A percentile compares a stretch with the other conserved stretches of the same genome.
Evolutionary conservation across 2,329 filamentous ascomycete species (phyloP).

Genomic region (Xylaria sp.): DNA sequence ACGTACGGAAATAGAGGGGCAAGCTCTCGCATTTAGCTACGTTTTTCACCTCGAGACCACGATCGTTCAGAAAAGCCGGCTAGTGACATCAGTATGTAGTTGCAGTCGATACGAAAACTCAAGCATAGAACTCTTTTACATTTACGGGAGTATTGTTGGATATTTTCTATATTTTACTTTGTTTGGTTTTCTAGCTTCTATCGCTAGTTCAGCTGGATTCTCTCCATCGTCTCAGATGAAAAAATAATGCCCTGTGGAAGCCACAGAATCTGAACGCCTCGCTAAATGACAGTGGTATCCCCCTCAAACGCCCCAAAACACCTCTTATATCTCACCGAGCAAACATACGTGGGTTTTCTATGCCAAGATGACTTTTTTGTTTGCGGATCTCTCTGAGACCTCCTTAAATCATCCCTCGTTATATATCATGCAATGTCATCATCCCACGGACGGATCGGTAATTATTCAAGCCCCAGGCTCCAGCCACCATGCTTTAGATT

Average conservation of each 20-base stretch:
- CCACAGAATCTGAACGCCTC: conserved; percentile 44
- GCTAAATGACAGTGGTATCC: conserved; percentile 49
- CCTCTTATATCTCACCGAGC: conserved; percentile 25
- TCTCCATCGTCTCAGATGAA: conserved; percentile 13
- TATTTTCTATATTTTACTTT: conserved; percentile 27
- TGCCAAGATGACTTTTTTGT: conserved; percentile 27
- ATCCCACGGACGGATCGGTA: conserved; percentile 3
- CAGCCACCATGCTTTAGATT: conserved; percentile 35
- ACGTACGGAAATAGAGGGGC: background rate
- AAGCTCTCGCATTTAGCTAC: background rate
- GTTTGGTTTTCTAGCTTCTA: conserved; percentile 15
- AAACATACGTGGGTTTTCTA: conserved; percentile 20
- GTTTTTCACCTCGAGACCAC: background rate
- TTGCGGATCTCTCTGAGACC: conserved; percentile 33
- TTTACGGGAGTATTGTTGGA: background rate
- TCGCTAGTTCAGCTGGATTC: conserved; percentile 24
- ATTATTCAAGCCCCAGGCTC: background rate
- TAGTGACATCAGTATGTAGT: background rate
- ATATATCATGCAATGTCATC: conserved; percentile 33
- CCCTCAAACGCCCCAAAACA: conserved; percentile 37
- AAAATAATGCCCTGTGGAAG: conserved; percentile 31
- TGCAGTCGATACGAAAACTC: background rate
- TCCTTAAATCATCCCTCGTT: conserved; percentile 29
- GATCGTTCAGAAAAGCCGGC: background rate
- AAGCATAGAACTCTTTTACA: background rate